Base-by-base conservation (phyloP, 352 stramenopile genomes). In the Pythium vanterpoolii region DNA sequence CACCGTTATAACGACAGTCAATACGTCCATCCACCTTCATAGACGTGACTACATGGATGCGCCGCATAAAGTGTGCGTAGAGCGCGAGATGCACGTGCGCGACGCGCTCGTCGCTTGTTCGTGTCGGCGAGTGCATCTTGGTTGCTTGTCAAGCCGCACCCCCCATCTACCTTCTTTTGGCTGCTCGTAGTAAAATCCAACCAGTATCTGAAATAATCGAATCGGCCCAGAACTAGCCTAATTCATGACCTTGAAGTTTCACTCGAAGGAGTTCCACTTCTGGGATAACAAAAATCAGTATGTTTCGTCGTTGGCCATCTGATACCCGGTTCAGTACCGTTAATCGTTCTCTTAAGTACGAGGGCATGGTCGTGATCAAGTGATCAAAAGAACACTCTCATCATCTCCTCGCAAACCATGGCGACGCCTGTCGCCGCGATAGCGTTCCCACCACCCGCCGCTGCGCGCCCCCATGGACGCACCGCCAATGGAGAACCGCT, bases 71-170 rank as follows among this genome's bases (percentile, higher is more conserved):
- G 45, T 81, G 68, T 52, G 79, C 68, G 59, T 96, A 82, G 50
- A 96, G 66, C 34, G 73, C 67, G 64, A 92, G 92, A 66, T 91
- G 91, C 19, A 90, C 69, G 60, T 43, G 51, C 50, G 42, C 59
- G 24, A 66, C 18, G 47, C 56, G 56, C 10, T 66, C 51, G 10
- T 66, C 59, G 3, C 14, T 21, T 5, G 21, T 4, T 10, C 14
- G 28, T 5, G 21, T 4, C 18, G n/a, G 18, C 40, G 31, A 10
- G 6, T 7, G 18, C 24, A 31, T 42, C 9, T 40, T 39, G 4
- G 26, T 24, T 26, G n/a, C n/a, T 18, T 39, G 34, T 21, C 34
- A 42, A 42, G 9, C 14, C 5, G 18, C 34, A 42, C 34, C 19
- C 19, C 19, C 14, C 14, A 42, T 42, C 13, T 16, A 42, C 34